phyloP scores from a whole-genome alignment of 1,284 basidiomycete genomes.

The Polyporus tsugae region DNA sequence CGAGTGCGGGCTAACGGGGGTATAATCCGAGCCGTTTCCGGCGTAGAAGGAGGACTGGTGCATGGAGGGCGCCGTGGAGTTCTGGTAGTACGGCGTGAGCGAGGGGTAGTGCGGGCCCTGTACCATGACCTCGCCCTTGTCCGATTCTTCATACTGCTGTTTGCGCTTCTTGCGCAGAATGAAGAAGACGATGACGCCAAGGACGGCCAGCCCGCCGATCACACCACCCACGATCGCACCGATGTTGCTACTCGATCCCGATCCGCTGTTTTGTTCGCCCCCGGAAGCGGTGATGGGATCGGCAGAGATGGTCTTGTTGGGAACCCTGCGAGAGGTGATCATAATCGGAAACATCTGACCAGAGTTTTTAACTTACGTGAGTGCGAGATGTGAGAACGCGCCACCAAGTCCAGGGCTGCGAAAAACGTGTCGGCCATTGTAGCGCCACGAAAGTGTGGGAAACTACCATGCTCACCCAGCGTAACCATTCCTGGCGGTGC shows the following conservation, averaged over 20 bases:
- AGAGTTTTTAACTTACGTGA: slow-evolving; percentile 27
- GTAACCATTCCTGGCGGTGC: slow-evolving; percentile 17
- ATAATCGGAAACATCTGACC: not conserved
- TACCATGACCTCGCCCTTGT: slow-evolving; percentile 16
- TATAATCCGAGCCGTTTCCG: not conserved
- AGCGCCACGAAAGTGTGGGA: not conserved
- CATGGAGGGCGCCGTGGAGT: not conserved
- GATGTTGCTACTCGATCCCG: not conserved
- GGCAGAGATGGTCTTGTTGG: slow-evolving; percentile 28
- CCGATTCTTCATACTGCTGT: not conserved
- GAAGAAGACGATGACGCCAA: slow-evolving; percentile 22
- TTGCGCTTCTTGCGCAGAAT: slow-evolving; percentile 17
- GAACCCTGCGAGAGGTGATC: slow-evolving; percentile 19
- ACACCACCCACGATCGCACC: slow-evolving; percentile 33
- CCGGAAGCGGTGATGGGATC: not conserved
- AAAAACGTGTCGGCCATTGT: not conserved
- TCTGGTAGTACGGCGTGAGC: slow-evolving; percentile 20
- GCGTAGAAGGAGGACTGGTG: slow-evolving; percentile 3
- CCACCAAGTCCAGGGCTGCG: slow-evolving; percentile 34
- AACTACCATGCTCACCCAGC: slow-evolving; percentile 30
- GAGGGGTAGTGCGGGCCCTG: slow-evolving; percentile 13
- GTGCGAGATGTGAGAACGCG: slow-evolving; percentile 35
- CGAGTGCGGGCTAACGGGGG: not conserved
- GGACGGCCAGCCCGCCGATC: slow-evolving; percentile 26
- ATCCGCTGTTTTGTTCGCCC: not conserved